phyloP scores from a whole-genome alignment of 1,139 yeast species.

The Sugiyamaella neomexicana region DNA sequence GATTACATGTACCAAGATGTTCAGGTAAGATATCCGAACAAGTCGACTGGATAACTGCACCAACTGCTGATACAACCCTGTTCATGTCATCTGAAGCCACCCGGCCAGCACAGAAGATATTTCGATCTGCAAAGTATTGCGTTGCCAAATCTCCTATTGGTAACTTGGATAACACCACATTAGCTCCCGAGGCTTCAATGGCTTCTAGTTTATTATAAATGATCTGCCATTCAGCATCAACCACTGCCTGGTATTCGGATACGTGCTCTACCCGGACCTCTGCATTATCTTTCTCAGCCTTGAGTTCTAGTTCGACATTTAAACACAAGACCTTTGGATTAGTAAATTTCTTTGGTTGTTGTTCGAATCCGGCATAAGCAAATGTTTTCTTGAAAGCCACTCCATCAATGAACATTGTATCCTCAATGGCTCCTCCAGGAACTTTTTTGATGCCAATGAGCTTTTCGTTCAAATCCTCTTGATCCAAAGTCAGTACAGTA shows the following conservation, averaged over 20 bases:
- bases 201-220: constrained; percentile 83
- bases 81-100: constrained; percentile 87
- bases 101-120: constrained; percentile 97
- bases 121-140: constrained; percentile 94
- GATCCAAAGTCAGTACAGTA: constrained; percentile 86
- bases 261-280: constrained; percentile 96
- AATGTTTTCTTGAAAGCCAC: constrained; percentile 97
- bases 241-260: constrained; percentile 90
- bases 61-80: constrained; percentile 90
- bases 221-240: constrained; percentile 98
- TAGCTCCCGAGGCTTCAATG: constrained; percentile 82
- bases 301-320: constrained; percentile 91
- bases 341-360: constrained; percentile 83
- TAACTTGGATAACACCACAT: constrained; percentile 86
- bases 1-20: constrained; percentile 83
- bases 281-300: constrained; percentile 99
- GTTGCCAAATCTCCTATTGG: constrained; percentile 99
- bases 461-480: constrained; percentile 79
- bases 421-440: constrained; percentile 96
- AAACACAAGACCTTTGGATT: constrained; percentile 82
- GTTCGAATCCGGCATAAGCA: constrained; percentile 97
- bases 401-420: constrained; percentile 83
- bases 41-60: constrained; percentile 88
- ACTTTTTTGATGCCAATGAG: constrained; percentile 93
- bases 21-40: constrained; percentile 69